A percentile compares a stretch with the other conserved stretches of the same genome.
These are phyloP conservation scores for Cornus suecica DNA, from an alignment of 148 eudicot species.

Conservation along the genomic window DNA sequence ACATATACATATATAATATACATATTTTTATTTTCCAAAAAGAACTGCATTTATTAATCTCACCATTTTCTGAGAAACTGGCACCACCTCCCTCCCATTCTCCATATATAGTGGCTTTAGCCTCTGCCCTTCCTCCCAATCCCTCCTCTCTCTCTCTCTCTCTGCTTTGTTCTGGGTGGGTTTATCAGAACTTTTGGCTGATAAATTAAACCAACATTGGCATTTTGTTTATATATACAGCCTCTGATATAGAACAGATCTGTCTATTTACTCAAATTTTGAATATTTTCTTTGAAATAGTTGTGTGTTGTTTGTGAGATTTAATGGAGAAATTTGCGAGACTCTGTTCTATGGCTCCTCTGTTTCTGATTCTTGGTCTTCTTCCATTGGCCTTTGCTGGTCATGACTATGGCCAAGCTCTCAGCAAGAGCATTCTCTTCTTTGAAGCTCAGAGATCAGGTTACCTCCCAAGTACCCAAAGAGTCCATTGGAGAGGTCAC, in stretches of 20 bases:
- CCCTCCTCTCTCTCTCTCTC: conserved; percentile 19
- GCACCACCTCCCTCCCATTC: conserved; percentile 45
- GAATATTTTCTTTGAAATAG: neutral
- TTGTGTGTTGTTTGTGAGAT: neutral
- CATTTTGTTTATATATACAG: conserved; percentile 1
- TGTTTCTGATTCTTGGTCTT: conserved; percentile 36
- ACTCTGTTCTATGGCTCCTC: conserved; percentile 31
- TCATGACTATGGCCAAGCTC: conserved; percentile 80
- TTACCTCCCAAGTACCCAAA: conserved; percentile 64
- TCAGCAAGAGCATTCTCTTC: conserved; percentile 84
- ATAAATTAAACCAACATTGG: conserved; percentile 50
- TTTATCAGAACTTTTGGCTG: conserved; percentile 55
- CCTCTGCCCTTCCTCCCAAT: conserved; percentile 27
- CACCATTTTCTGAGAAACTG: conserved; percentile 33
- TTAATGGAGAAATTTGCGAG: conserved; percentile 30
- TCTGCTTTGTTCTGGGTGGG: conserved; percentile 27
- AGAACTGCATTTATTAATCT: conserved; percentile 38
- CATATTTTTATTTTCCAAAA: neutral
- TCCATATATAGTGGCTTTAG: conserved; percentile 54
- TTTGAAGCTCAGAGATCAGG: conserved; percentile 99
- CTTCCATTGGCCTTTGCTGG: conserved; percentile 47
- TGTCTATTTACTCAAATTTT: neutral
- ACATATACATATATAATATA: neutral
- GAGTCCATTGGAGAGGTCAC: conserved; percentile 85
- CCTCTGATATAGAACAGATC: conserved; percentile 6